Evolutionary conservation across 78 protist genomes (phyloP), one percentile per base, ranked within the genome.

Genomic region (Dictyostelium citrinum): DNA sequence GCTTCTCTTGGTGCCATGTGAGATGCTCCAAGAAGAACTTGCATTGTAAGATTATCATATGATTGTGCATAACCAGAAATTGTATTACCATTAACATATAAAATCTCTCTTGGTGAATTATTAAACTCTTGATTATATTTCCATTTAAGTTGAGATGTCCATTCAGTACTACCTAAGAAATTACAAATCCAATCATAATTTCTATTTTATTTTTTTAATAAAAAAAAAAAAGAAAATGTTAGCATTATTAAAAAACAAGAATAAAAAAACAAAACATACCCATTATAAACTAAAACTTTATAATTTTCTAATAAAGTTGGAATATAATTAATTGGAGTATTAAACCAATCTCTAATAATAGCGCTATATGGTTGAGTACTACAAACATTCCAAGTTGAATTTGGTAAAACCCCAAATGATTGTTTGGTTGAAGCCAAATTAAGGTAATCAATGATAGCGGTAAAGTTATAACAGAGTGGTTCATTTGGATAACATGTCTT

Each of bases 401-500:
- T 74, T 5, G 74, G 2, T 33, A 68, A 22, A 9, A 84, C 74
- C 5, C 82, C 82, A 10, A 84, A 60, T n/a, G 45, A 64, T 51
- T 41, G 49, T 46, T 78, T 49, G 2, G 58, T 46, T 12, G 86
- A 70, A 22, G 90, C 71, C 37, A 31, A 46, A 10, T 81, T 24
- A 55, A 91, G 75, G 29, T 77, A 83, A 11, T 74, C 72, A 5
- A 35, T 14, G 64, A 46, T 90, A 24, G 84, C 14, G 0, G 97
- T 90, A 46, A 97, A 97, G 91, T 97, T 95, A 83, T 97, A 97
- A 91, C 98, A 97, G 29, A 97, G 92, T 75, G 96, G 96, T 10
- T 71, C 91, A 12, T 31, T 5, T 33, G 82, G 81, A 31, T 81
- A 71, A 27, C 91, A 84, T 9, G 91, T 84, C 27, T 45, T 27